Conservation (phyloP, 2,329 filamentous ascomycete species). For the Epichloe bromicola region DNA sequence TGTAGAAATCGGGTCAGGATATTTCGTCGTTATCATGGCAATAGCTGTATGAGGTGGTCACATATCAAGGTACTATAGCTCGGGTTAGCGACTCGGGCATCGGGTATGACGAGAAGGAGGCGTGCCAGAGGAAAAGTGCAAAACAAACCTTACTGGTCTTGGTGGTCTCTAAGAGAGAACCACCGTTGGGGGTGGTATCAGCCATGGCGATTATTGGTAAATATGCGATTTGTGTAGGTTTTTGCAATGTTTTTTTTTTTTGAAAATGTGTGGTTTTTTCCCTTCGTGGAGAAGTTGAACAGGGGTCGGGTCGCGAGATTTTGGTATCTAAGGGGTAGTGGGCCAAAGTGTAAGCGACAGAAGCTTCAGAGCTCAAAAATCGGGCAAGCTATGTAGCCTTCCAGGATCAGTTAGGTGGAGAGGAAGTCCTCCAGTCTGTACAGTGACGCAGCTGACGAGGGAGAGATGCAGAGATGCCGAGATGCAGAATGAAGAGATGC, state of each 20-base stretch:
- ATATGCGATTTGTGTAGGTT: not conserved
- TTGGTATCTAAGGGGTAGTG: conserved; percentile 6
- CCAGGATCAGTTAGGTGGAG: conserved; percentile 1
- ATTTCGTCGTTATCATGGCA: not conserved
- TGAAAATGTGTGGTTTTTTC: conserved; percentile 2
- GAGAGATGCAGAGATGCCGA: conserved; percentile 5
- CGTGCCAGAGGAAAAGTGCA: conserved; percentile 5
- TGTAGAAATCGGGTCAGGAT: conserved; percentile 11
- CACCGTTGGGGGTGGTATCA: conserved; percentile 32
- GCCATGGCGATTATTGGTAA: conserved; percentile 12
- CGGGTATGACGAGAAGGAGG: not conserved
- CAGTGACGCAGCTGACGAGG: not conserved
- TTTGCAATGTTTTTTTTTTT: conserved; percentile 1
- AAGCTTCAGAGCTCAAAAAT: conserved; percentile 1
- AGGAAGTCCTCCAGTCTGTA: not conserved
- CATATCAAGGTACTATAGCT: conserved; percentile 4
- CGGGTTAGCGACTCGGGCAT: not conserved
- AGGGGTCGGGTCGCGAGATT: conserved; percentile 5
- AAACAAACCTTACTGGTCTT: conserved; percentile 41
- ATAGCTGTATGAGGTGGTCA: not conserved
- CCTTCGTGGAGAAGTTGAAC: conserved; percentile 1
- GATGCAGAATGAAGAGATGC: conserved; percentile 5
- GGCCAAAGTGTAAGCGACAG: conserved; percentile 4
- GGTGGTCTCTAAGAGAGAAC: conserved; percentile 30
- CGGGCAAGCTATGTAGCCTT: conserved; percentile 1